Base-by-base conservation (phyloP, 2,329 filamentous ascomycete genomes). In the Colletotrichum liaoningense region DNA sequence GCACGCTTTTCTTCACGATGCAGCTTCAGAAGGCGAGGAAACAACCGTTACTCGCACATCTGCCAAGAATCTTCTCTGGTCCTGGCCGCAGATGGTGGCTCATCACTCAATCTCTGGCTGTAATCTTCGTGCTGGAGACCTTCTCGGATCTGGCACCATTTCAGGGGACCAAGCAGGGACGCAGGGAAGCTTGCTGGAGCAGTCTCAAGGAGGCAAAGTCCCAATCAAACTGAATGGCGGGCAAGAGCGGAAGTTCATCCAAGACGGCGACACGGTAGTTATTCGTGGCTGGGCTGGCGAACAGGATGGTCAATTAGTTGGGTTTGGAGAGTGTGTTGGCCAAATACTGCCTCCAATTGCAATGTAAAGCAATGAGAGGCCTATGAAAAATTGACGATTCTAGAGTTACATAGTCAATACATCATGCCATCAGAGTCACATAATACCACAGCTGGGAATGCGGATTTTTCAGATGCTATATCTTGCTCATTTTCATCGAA, bases 61-160 rank as follows among this genome's bases (percentile, higher is more conserved):
- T 33, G 79, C 82, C 0, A 80, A 76, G n/a, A 81, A 86, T 63
- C 85, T 97, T 1, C 86, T 96, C 1, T 97, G 91, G 88, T 95
- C 93, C 0, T 97, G 95, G 84, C 88, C 93, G 0, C 94, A 97
- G 80, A 95, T 96, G 93, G 84, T 97, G 33, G 89, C 94, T 0
- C 94, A 97, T 81, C 94, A 97, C 80, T 92, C 92, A 1, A 88
- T 94, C 69, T 93, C 91, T 0, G 94, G 94, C 5, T 97, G 94
- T 81, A 91, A 92, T 5, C 87, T 97, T 82, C 88, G 90, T 5
- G 87, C 91, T 0, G 94, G 94, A 56, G 94, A 97, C 79, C 81
- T 97, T 46, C 83, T 97, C 1, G 94, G 93, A 3, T 94, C 92
- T 1, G 94, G 94, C 6, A 97, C 94, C 0, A 95, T 96, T 76